Percentiles rank a stretch among this genome's conserved stretches.
Evolutionary conservation across 2,329 filamentous ascomycete genomes (phyloP).

Genomic region (Ustulina deusta): DNA sequence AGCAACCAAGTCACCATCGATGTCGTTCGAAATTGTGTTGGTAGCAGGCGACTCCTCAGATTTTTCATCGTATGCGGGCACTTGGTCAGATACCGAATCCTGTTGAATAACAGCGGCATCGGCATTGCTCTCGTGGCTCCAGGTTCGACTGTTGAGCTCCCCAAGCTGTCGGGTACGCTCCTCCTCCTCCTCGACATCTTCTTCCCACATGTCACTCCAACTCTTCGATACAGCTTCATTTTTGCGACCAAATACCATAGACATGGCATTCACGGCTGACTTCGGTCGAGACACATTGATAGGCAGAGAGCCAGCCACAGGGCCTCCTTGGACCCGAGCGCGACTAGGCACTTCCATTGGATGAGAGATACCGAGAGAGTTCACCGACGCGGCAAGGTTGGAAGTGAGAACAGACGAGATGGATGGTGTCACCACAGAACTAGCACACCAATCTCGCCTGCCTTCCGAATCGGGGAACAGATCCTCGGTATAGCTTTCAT

Average conservation of each 20-base stretch:
- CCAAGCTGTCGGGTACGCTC: constrained; percentile 70
- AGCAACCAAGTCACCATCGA: constrained; percentile 73
- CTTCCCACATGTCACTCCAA: constrained; percentile 98
- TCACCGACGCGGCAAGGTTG: constrained; percentile 82
- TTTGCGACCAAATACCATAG: constrained; percentile 82
- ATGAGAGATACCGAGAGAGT: constrained; percentile 72
- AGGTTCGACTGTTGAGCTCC: constrained; percentile 77
- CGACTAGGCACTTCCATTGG: constrained; percentile 58
- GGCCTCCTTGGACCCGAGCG: constrained; percentile 65
- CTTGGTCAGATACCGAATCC: constrained; percentile 58
- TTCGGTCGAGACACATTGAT: constrained; percentile 84
- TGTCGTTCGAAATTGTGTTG: constrained; percentile 58
- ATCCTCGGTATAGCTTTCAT: constrained; percentile 84
- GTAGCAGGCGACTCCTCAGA: constrained; percentile 54
- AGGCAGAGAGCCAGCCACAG: constrained; percentile 76
- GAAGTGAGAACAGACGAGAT: constrained; percentile 88
- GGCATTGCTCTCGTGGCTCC: constrained; percentile 79
- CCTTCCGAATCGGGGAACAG: constrained; percentile 83
- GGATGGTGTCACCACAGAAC: constrained; percentile 81
- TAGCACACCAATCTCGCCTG: constrained; percentile 81
- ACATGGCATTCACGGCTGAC: constrained; percentile 75
- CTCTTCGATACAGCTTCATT: constrained; percentile 91
- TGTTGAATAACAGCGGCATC: constrained; percentile 52
- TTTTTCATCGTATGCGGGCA: constrained; percentile 58
- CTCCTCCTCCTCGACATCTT: constrained; percentile 83